phyloP scores from a whole-genome alignment of 2,329 filamentous ascomycete species.

The Penicillium hesseltinei region DNA sequence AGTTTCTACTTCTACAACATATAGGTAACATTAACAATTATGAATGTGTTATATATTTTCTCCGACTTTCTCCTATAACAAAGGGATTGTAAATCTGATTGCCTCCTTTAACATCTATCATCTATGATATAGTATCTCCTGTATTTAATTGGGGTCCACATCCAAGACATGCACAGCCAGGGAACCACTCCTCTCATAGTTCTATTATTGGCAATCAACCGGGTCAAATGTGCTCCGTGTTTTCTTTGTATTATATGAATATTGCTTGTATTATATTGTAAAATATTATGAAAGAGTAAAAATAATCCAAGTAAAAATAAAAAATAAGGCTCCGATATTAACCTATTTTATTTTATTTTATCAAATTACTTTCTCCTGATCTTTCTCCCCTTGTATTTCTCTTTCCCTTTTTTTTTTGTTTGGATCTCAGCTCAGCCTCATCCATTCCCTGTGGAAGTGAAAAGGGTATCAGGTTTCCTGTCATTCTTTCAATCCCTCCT shows the following conservation, averaged over 20 bases:
- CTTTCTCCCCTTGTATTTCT: neutral
- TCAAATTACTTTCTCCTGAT: neutral
- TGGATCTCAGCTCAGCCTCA: conserved; percentile 1
- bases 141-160: conserved; percentile 16
- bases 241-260: conserved; percentile 5
- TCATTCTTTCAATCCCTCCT: conserved; percentile 36
- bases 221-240: conserved; percentile 14
- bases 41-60: too few species aligned
- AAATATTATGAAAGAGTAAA: neutral
- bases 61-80: neutral
- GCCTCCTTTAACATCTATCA: too few species aligned
- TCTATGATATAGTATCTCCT: neutral
- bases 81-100: neutral
- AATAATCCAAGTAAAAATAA: neutral
- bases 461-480: conserved; percentile 4
- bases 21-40: too few species aligned
- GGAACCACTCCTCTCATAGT: conserved; percentile 8
- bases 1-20: too few species aligned
- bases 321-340: neutral
- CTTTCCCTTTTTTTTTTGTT: conserved; percentile 1
- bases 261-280: neutral
- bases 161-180: conserved; percentile 17
- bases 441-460: conserved; percentile 4
- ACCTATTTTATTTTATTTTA: neutral
- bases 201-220: conserved; percentile 26